Base-by-base conservation (phyloP, 768 basidiomycete species). In the Tulasnella calospora region DNA sequence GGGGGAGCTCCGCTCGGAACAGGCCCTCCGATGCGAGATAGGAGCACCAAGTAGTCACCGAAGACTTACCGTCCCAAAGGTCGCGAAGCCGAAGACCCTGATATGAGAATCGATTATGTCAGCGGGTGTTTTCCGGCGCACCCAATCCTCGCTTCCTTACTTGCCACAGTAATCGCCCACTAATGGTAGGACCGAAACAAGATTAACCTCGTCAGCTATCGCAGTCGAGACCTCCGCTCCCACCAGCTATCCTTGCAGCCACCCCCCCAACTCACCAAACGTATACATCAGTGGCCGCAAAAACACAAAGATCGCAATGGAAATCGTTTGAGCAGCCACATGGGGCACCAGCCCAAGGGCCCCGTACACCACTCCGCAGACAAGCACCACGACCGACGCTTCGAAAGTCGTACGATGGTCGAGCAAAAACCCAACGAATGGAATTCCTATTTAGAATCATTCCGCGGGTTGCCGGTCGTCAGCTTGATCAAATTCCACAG, bases 211-310 rank as follows among this genome's bases (percentile, higher is more conserved):
- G 67, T 75, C 61, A 79, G 78, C 57, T 21, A 73, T 75, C 51
- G 57, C 44, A 46, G 36, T 71, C 61, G 36, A 79, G 57, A 71
- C 67, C 41, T 38, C 17, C 44, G 35, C 41, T 47, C 41, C 21
- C 46, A 78, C 79, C 35, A 36, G 44, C 78, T 19, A 67, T 67
- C 61, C 61, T 67, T 15, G 61, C 27, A 47, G 33, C 41, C 19
- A 55, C 47, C 73, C 75, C 38, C 33, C 38, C 38, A 41, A 72
- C 80, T 70, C 72, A 81, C 81, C 81, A 51, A 81, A 84, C 19
- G 85, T 85, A 76, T 86, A 85, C 81, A 84, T 84, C 51, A 83
- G 73, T 7, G 84, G 83, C 57, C 85, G 46, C 36, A 85, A 80
- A 69, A 85, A 69, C 44, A 83, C 83, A 78, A 86, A 82, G 57